Base-by-base conservation (phyloP, 2,329 filamentous ascomycete species). In the Thyridium curvatum region DNA sequence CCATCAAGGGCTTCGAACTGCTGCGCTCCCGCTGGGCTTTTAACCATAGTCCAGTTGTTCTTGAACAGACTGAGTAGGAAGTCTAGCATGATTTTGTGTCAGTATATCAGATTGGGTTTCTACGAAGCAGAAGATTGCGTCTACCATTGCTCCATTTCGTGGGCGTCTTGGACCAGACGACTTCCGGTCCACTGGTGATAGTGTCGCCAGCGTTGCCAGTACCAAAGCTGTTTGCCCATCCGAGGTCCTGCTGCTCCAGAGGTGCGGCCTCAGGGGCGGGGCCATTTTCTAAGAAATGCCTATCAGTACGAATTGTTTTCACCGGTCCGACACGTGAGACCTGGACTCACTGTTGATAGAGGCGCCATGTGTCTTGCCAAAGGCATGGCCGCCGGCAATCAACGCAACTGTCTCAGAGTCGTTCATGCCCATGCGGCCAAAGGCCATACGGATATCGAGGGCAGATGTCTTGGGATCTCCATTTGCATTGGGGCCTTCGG, bases 281-380 rank as follows among this genome's bases (percentile, higher is more conserved):
- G 35, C 79, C 81, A 32, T 86, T 69, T 48, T 85, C 28, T 30
- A 13, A 3, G 9, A 33, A 13, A 13, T n/a, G 15, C 13, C 15
- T 3, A 12, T 21, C 36, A 30, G 18, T 26, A 38, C 28, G 9
- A 5, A 35, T 18, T n/a, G 28, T 26, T 26, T 26, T 26, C 10
- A 10, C 21, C 6, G 21, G 21, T 26, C 10, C 10, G 10, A 10
- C 21, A 26, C n/a, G n/a, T n/a, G n/a, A n/a, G n/a, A n/a, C n/a
- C n/a, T 15, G 14, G 14, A 71, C 43, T 72, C 70, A 31, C 13
- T 14, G 14, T 69, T 61, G 16, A 75, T 64, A 41, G 65, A 82
- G 30, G 84, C 83, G 48, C 83, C 83, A 59, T 87, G 83, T 0
- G 82, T 84, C 72, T 87, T 87, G 50, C 83, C 83, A 51, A 87